Evolutionary conservation across 305 asterid genomes (phyloP), one percentile per base, ranked within the genome.

Genomic region (Withania somnifera): DNA sequence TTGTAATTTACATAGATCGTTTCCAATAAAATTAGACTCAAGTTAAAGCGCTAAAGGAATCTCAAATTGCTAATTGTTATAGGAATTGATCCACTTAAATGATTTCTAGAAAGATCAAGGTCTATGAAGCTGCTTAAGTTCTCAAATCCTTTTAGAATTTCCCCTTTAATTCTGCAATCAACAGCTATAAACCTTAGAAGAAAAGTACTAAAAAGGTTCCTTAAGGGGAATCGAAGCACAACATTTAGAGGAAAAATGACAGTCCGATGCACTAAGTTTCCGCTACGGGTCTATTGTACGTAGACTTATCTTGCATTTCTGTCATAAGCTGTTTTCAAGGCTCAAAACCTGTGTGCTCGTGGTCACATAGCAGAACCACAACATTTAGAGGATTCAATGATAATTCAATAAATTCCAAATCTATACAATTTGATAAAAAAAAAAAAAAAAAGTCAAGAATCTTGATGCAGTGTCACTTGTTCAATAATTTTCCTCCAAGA

Each of bases 361-460:
- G n/a, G n/a, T n/a, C n/a, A n/a, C n/a, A n/a, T n/a, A n/a, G n/a
- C n/a, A n/a, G n/a, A n/a, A n/a, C n/a, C 11, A 20, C 20, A 45
- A 0, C 20, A 73, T 73, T 22, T 1, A 73, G 13, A 45, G 79
- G 60, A 36, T 73, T 73, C 19, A 0, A 14, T 28, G 71, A 61
- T 61, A 80, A 1, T 13, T 10, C 11, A 22, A 61, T 22, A 1
- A 1, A 9, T 28, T 32, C 15, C 30, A 82, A 76, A 34, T 45
- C 40, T 77, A 47, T 61, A 58, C 82, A 82, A 3, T 82, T 77
- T 50, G 82, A 63, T 57, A 81, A 58, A 76, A 83, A 77, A 40
- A 57, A 56, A 7, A 84, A 13, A 81, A 58, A 76, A 83, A 77
- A 40, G 66, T 66, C 11, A 84, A 13, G 56, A 84, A 84, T 52